These are phyloP conservation scores for Fusarium piperis DNA, from an alignment of 2,329 filamentous ascomycete species.

Conservation along the genomic window DNA sequence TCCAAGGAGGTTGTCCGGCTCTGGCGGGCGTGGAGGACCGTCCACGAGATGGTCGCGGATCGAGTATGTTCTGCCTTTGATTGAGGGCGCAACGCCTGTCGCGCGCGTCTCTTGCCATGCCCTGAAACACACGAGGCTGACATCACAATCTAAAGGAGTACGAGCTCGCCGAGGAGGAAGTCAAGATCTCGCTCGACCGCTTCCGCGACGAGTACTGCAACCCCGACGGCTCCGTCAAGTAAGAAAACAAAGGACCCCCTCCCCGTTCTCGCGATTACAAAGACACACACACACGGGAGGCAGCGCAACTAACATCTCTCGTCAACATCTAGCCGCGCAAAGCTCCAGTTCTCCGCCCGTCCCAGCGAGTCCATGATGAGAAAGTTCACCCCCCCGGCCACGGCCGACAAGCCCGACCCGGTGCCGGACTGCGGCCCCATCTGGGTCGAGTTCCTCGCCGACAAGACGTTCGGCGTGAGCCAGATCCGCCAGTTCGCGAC, in stretches of 20 bases:
- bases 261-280: background rate
- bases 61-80: constrained; percentile 64
- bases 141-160: constrained; percentile 75
- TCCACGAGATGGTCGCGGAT: constrained; percentile 94
- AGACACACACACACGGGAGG: background rate
- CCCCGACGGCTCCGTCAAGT: constrained; percentile 80
- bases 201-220: constrained; percentile 80
- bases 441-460: constrained; percentile 91
- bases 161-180: constrained; percentile 88
- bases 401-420: constrained; percentile 74
- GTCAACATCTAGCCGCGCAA: constrained; percentile 69
- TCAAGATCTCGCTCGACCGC: constrained; percentile 84
- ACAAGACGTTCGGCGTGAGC: constrained; percentile 85
- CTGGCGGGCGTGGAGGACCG: constrained; percentile 93
- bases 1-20: constrained; percentile 71
- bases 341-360: constrained; percentile 88
- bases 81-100: background rate
- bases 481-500: constrained; percentile 92
- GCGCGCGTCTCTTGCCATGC: constrained; percentile 4
- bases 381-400: constrained; percentile 81
- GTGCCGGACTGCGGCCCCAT: constrained; percentile 83
- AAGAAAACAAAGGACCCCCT: constrained; percentile 48
- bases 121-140: constrained; percentile 16
- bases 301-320: background rate
- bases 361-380: constrained; percentile 85